Evolutionary conservation across 225 moss, liverwort and hornwort genomes (phyloP).

Genomic region (Polytrichum commune): DNA sequence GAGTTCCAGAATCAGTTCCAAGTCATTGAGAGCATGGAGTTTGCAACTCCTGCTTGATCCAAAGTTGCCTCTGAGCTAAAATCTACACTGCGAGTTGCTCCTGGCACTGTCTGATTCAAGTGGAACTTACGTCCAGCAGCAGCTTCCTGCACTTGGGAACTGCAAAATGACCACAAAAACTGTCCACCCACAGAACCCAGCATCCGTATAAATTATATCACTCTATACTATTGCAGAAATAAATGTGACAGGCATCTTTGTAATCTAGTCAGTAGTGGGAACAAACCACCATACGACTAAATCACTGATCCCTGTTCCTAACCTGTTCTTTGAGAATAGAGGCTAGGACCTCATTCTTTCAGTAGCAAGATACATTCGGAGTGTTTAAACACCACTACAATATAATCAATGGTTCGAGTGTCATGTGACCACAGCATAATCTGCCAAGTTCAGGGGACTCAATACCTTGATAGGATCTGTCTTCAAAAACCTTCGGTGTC

Average conservation of each 20-base stretch:
- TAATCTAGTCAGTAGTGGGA: too few relatives aligned
- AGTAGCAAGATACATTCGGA: neutral
- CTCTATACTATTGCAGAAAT: neutral
- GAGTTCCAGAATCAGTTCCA: constrained; percentile 68
- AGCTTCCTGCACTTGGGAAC: constrained; percentile 76
- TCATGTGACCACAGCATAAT: too few relatives aligned
- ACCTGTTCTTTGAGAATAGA: too few relatives aligned
- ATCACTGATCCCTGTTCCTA: too few relatives aligned
- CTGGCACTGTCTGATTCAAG: constrained; percentile 84
- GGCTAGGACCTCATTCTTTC: neutral
- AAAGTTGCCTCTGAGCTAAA: constrained; percentile 68
- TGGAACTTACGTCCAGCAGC: constrained; percentile 75
- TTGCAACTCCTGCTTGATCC: constrained; percentile 78
- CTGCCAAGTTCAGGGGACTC: too few relatives aligned
- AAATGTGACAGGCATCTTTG: too few relatives aligned
- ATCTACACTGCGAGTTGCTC: constrained; percentile 61
- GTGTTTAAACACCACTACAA: too few relatives aligned
- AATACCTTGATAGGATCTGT: constrained; percentile 85
- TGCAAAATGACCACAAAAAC: constrained; percentile 94
- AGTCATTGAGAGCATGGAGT: constrained; percentile 85
- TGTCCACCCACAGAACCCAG: constrained; percentile 31
- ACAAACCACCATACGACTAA: too few relatives aligned
- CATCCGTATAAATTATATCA: constrained; percentile 12
- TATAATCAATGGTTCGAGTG: too few relatives aligned
- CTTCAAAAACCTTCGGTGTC: constrained; percentile 78